Conservation (phyloP, 208 protist species). For the Entamoeba invadens region DNA sequence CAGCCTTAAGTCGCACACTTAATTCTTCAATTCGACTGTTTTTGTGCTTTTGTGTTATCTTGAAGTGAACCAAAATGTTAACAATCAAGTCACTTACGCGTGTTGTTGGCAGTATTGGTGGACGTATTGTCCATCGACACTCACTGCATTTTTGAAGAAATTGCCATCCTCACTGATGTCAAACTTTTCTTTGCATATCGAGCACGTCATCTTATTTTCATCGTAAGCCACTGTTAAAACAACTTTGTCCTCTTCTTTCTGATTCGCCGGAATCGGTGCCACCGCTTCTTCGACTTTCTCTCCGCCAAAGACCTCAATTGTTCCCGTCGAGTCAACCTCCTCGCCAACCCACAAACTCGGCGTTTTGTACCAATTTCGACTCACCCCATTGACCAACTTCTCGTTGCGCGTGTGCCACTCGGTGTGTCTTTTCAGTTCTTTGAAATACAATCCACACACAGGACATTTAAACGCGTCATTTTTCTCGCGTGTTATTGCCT, state of each 20-base stretch:
- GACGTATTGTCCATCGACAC: neutral
- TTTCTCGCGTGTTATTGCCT: neutral
- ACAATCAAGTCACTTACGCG: too few species aligned
- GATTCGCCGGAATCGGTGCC: neutral
- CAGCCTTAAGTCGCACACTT: too few species aligned
- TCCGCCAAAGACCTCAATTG: neutral
- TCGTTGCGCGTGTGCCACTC: neutral
- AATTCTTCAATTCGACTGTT: too few species aligned
- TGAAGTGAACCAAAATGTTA: too few species aligned
- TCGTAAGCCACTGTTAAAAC: neutral
- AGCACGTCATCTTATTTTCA: neutral
- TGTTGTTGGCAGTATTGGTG: neutral
- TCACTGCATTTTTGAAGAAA: neutral
- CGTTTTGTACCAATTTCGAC: neutral
- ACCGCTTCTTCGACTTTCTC: neutral
- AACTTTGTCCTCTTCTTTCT: neutral
- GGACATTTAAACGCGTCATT: neutral
- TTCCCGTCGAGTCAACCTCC: neutral
- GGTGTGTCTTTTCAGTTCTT: neutral
- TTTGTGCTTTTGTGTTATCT: too few species aligned
- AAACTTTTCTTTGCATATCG: neutral
- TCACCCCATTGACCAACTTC: neutral
- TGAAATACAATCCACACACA: neutral
- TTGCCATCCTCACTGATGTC: neutral
- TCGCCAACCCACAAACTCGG: neutral